Evolutionary conservation across 495 filamentous ascomycete species (phyloP), one percentile per base, ranked within the genome.

Genomic region (Aspergillus homomorphus): DNA sequence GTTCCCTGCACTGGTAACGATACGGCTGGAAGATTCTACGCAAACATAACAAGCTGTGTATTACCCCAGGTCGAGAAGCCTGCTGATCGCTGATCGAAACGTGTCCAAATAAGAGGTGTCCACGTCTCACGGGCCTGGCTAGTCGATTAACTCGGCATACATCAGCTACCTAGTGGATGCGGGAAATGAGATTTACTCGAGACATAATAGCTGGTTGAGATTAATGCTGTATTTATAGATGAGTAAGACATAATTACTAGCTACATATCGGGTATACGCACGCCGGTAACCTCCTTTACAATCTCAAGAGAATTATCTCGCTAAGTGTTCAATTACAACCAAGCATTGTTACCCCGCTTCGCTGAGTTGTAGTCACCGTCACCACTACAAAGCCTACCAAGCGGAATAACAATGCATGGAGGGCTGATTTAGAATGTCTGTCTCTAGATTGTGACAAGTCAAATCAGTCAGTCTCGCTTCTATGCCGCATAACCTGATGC

Each of bases 21-120:
- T 44, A 44, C 42, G 42, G 42, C 42, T 44, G 42, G 42, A 41
- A 41, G 33, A 41, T 44, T 44, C 42, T 44, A 44, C 19, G 42
- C 42, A 44, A 44, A 44, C 42, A 44, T 44, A 44, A 44, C 42
- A 44, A 44, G 42, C 42, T 44, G n/a, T 44, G 42, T 44, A 44
- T 44, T 44, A 44, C 42, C 42, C 42, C 42, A 44, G 42, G 42
- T 44, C 42, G 42, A 44, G 42, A 44, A 44, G 42, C 42, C 42
- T 44, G 42, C 42, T 44, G 42, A 44, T 44, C 42, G 42, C 42
- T 44, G 42, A 44, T 44, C 42, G 42, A 44, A 44, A 44, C 42
- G 42, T 44, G 42, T 44, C 12, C 42, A 44, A 44, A 44, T 44
- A 44, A 44, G 42, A 44, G 42, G 3, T 44, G 42, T 44, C 42